Conservation (phyloP, 345 rosid species). For the Gossypium turneri region DNA sequence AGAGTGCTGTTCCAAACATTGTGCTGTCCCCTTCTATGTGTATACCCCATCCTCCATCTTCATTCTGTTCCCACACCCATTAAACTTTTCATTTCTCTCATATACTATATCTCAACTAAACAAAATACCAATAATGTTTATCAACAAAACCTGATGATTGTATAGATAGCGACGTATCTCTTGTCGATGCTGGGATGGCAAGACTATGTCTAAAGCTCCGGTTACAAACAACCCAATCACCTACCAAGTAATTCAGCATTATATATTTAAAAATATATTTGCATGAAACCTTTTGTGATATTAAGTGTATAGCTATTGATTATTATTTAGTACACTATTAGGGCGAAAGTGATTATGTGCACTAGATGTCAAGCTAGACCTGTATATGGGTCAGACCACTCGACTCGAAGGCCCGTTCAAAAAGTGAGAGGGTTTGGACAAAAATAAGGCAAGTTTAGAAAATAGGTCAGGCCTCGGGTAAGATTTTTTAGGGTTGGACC, state of each 20-base stretch:
- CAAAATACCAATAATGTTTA: background rate
- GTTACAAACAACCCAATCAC: conserved; percentile 52
- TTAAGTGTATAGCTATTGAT: too few relatives aligned
- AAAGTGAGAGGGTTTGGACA: too few relatives aligned
- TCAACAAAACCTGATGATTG: conserved; percentile 56
- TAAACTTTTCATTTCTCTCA: background rate
- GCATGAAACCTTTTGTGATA: too few relatives aligned
- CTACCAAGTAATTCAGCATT: conserved; percentile 22
- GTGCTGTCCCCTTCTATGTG: conserved; percentile 63
- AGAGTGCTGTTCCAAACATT: conserved; percentile 51
- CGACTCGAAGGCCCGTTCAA: too few relatives aligned
- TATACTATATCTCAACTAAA: background rate
- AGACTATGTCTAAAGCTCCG: conserved; percentile 32
- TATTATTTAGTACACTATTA: too few relatives aligned
- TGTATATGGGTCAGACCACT: fast-evolving
- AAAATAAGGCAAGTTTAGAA: too few relatives aligned
- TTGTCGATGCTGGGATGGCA: conserved; percentile 31
- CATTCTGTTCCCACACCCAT: conserved; percentile 26
- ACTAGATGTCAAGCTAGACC: too few relatives aligned
- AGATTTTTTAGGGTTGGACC: too few relatives aligned
- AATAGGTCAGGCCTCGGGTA: too few relatives aligned
- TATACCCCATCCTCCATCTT: conserved; percentile 80
- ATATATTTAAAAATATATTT: too few relatives aligned
- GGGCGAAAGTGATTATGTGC: too few relatives aligned
- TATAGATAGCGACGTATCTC: conserved; percentile 56